phyloP scores from a whole-genome alignment of 176 grass and related monocot species.

The Hsuehochloa calcarea region DNA sequence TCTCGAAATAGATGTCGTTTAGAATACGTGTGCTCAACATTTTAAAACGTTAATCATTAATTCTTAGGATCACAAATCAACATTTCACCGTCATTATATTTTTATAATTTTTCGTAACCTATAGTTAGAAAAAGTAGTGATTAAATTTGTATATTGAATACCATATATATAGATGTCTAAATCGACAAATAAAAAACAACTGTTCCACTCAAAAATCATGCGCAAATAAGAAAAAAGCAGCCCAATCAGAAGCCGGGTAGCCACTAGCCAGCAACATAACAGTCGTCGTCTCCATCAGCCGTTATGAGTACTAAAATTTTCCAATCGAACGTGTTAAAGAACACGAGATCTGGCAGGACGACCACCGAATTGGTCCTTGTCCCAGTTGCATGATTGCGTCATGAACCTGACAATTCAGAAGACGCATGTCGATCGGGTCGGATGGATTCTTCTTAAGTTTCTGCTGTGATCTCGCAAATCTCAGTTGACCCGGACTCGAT shows the following conservation, averaged over 20 bases:
- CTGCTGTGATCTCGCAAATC: neutral
- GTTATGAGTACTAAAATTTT: neutral
- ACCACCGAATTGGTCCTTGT: neutral
- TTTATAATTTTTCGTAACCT: too few species aligned
- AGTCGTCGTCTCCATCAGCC: neutral
- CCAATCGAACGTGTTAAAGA: neutral
- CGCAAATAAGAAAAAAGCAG: neutral
- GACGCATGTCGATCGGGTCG: neutral
- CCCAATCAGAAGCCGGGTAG: neutral
- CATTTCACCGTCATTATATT: too few species aligned
- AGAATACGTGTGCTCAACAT: too few species aligned
- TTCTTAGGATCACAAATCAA: too few species aligned
- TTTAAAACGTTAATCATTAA: too few species aligned
- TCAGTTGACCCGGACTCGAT: too few species aligned
- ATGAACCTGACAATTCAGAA: neutral
- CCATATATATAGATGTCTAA: too few species aligned
- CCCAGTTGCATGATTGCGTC: too few species aligned
- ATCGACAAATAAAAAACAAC: neutral
- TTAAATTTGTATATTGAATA: too few species aligned
- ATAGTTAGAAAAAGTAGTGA: too few species aligned
- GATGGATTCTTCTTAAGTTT: neutral
- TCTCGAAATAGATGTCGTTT: too few species aligned
- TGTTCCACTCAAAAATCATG: neutral
- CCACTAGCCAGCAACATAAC: neutral
- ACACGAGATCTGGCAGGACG: neutral